Conservation (phyloP, 768 basidiomycete species). For the Mycena latifolia region DNA sequence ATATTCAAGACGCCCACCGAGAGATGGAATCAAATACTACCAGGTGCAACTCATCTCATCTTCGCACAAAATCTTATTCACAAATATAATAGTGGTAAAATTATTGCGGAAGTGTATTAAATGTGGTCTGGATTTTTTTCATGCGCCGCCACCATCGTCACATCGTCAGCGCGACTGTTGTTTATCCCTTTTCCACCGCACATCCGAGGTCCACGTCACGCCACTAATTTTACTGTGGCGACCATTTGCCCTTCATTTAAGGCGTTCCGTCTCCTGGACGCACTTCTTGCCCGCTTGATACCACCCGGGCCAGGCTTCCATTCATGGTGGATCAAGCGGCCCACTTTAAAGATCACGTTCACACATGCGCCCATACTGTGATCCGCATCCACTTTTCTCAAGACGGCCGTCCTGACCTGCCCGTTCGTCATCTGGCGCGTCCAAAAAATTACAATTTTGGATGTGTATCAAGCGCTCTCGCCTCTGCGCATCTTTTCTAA, state of each 20-base stretch:
- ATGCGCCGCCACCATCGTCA: neutral
- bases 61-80: conserved; percentile 21
- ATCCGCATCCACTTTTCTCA: conserved; percentile 22
- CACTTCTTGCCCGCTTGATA: conserved; percentile 4
- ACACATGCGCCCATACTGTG: conserved; percentile 4
- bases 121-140: neutral
- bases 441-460: neutral
- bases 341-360: neutral
- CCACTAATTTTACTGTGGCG: conserved; percentile 13
- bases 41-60: conserved; percentile 45
- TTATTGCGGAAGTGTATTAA: conserved; percentile 53
- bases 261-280: conserved; percentile 1
- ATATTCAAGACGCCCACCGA: conserved; percentile 83
- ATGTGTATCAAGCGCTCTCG: conserved; percentile 8
- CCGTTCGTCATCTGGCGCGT: neutral
- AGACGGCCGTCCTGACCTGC: conserved; percentile 15
- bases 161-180: conserved; percentile 7
- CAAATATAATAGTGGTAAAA: conserved; percentile 55
- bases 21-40: conserved; percentile 85
- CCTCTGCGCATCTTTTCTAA: neutral
- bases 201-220: conserved; percentile 13
- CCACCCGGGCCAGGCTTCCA: conserved; percentile 17
- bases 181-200: neutral
- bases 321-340: conserved; percentile 6
- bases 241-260: conserved; percentile 18